A percentile compares a stretch with the other conserved stretches of the same genome.
Conservation (phyloP, 1,284 basidiomycete genomes). For the Schizophyllum amplum region DNA sequence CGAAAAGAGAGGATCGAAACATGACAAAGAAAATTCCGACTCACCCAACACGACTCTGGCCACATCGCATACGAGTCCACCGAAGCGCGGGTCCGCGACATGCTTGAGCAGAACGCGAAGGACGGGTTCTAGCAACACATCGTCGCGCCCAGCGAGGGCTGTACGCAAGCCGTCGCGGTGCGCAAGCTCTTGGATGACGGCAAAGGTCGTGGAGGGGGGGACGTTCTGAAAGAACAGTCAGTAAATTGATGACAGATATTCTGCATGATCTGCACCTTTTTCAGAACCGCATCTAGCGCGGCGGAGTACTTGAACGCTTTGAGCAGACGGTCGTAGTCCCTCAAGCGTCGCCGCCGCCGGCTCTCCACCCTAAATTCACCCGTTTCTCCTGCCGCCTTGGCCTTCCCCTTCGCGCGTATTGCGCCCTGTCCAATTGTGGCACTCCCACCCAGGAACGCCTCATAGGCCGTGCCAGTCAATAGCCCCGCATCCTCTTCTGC, state of each 20-base stretch:
- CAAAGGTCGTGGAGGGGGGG: constrained; percentile 80
- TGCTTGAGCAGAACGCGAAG: constrained; percentile 81
- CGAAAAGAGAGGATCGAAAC: not conserved
- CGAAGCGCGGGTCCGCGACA: constrained; percentile 86
- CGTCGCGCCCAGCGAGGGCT: constrained; percentile 87
- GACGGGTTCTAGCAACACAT: constrained; percentile 89
- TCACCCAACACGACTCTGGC: constrained; percentile 78
- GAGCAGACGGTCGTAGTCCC: constrained; percentile 60
- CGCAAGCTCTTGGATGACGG: constrained; percentile 89
- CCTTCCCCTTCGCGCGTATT: constrained; percentile 20
- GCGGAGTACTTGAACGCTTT: constrained; percentile 95
- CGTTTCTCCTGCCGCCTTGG: constrained; percentile 30
- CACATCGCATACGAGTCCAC: constrained; percentile 81
- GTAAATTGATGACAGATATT: not conserved
- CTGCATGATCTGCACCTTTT: constrained; percentile 46
- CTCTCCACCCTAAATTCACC: not conserved
- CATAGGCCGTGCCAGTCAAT: constrained; percentile 56
- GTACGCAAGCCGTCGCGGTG: constrained; percentile 85
- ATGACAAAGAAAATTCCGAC: constrained; percentile 19
- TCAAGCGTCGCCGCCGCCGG: not conserved
- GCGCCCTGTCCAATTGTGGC: constrained; percentile 49
- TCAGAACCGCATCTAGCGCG: constrained; percentile 84
- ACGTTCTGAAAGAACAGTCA: constrained; percentile 44
- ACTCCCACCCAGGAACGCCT: constrained; percentile 64
- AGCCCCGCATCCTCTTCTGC: constrained; percentile 36